Conservation (phyloP, 2,329 filamentous ascomycete species). For the Trichoderma sp. region DNA sequence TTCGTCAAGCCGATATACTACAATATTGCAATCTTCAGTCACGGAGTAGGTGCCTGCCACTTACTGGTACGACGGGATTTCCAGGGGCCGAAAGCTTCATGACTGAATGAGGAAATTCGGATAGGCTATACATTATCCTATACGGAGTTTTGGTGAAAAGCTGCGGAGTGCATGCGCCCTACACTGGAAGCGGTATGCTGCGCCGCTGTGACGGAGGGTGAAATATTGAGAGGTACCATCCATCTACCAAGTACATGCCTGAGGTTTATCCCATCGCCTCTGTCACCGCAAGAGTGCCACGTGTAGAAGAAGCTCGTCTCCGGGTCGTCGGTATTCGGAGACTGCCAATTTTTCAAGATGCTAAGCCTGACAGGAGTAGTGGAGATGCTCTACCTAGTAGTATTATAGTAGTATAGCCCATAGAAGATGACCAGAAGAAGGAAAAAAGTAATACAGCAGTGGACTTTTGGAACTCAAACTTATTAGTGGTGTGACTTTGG, state of each 20-base stretch:
- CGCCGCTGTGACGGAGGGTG: too few species aligned
- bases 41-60: too few species aligned
- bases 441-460: background rate
- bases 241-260: background rate
- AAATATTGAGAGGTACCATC: background rate
- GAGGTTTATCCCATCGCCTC: background rate
- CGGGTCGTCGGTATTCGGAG: background rate
- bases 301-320: background rate
- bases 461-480: background rate
- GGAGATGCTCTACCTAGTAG: background rate
- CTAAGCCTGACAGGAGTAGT: background rate
- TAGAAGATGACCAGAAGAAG: background rate
- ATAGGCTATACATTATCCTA: background rate
- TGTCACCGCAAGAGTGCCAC: background rate
- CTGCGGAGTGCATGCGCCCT: background rate
- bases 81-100: background rate
- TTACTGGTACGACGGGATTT: background rate
- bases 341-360: background rate
- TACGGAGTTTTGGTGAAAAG: background rate
- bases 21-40: too few species aligned
- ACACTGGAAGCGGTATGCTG: background rate
- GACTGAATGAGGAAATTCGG: background rate
- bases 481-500: slow-evolving; percentile 16
- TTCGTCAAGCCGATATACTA: too few species aligned
- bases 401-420: background rate